Evolutionary conservation across 805 yeast species (phyloP).

Genomic region (Ogataea naganishii): DNA sequence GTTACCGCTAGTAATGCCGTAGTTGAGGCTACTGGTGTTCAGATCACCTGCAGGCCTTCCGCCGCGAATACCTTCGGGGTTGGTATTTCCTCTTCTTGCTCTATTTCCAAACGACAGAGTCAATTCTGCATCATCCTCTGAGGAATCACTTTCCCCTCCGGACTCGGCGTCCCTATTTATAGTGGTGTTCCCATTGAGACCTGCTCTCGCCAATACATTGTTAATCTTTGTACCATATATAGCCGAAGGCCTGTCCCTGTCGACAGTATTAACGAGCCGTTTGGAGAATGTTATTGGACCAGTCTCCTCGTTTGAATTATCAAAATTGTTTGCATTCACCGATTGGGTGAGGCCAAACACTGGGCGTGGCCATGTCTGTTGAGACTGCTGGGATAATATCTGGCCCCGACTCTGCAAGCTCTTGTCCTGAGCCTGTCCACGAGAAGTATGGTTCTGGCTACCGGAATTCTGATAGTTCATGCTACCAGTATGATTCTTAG

Average conservation of each 20-base stretch:
- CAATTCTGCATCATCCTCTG: constrained; percentile 1
- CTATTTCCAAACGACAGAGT: constrained; percentile 1
- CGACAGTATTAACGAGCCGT: not conserved
- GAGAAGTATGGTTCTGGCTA: too few relatives aligned
- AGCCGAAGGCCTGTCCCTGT: not conserved
- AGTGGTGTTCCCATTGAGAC: too few relatives aligned
- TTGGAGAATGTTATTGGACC: constrained; percentile 3
- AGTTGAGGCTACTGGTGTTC: constrained; percentile 7
- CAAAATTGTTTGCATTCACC: too few relatives aligned
- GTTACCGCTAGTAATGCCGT: constrained; percentile 10
- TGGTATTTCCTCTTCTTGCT: not conserved
- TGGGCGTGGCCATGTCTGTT: too few relatives aligned
- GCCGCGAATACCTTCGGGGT: not conserved
- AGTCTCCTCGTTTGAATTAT: constrained; percentile 3
- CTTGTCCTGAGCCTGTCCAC: too few relatives aligned
- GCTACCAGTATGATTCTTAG: too few relatives aligned
- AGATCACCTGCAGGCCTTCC: constrained; percentile 1
- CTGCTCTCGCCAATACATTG: not conserved
- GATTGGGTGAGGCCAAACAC: too few relatives aligned
- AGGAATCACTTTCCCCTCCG: not conserved
- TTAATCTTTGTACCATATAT: constrained; percentile 2
- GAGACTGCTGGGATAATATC: too few relatives aligned
- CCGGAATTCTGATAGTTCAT: too few relatives aligned
- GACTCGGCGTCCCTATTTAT: too few relatives aligned
- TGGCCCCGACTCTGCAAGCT: too few relatives aligned